These are phyloP conservation scores for Fusarium paranaense DNA, from an alignment of 2,329 filamentous ascomycete species.

Conservation along the genomic window DNA sequence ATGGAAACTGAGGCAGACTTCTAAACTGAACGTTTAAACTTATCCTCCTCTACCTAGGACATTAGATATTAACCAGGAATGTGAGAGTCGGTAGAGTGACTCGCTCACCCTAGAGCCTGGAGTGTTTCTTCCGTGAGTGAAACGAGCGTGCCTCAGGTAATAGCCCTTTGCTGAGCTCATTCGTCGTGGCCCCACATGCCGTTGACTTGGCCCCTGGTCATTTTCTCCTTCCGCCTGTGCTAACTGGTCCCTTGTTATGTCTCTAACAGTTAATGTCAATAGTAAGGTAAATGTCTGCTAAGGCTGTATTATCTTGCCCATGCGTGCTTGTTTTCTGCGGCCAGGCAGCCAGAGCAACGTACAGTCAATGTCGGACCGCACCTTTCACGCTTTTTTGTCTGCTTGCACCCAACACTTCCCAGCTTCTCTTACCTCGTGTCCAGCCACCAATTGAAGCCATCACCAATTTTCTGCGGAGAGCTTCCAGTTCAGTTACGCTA, in stretches of 20 bases:
- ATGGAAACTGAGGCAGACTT: too few species aligned
- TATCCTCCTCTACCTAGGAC: background rate
- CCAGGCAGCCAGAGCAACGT: too few species aligned
- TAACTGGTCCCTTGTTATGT: too few species aligned
- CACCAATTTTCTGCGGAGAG: background rate
- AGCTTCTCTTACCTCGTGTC: background rate
- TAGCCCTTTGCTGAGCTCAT: background rate
- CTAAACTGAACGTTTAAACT: background rate
- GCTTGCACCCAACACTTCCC: background rate
- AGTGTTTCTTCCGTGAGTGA: background rate
- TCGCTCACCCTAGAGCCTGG: background rate
- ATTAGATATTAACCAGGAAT: background rate
- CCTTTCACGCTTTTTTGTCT: background rate
- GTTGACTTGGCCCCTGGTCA: too few species aligned
- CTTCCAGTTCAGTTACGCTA: background rate
- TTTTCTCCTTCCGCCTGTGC: too few species aligned
- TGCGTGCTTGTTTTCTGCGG: too few species aligned
- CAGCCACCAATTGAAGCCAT: background rate
- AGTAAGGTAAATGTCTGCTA: too few species aligned
- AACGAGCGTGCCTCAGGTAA: background rate
- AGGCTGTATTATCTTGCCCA: too few species aligned
- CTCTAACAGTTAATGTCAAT: too few species aligned
- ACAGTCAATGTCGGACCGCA: background rate
- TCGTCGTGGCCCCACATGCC: background rate
- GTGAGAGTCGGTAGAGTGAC: background rate